Percentiles rank a stretch among this genome's conserved stretches.
Conservation (phyloP, 306 rosid species). For the Glycine latifolia region DNA sequence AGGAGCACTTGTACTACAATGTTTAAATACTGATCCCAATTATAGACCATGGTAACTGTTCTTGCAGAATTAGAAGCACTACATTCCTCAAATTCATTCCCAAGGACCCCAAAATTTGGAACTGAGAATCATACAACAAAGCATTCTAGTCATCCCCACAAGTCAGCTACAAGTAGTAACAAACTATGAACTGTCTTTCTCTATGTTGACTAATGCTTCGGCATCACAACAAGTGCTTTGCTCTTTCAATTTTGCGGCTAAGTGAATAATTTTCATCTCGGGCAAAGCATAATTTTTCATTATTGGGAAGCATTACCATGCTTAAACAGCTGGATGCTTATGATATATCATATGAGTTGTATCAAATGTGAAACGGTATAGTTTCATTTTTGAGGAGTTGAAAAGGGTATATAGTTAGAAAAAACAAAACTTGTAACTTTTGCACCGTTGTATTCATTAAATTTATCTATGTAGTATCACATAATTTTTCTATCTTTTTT, state of each 20-base stretch:
- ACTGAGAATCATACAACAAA: slow-evolving; percentile 40
- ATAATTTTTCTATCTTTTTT: neutral
- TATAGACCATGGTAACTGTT: slow-evolving; percentile 81
- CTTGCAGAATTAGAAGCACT: slow-evolving; percentile 66
- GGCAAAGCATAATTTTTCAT: neutral
- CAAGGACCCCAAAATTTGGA: slow-evolving; percentile 51
- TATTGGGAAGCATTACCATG: slow-evolving; percentile 1
- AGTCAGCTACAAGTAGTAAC: slow-evolving; percentile 43
- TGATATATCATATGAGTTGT: neutral
- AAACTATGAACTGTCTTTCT: slow-evolving; percentile 37
- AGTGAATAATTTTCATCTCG: slow-evolving; percentile 14
- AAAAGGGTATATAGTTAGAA: neutral
- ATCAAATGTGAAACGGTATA: neutral
- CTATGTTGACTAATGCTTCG: slow-evolving; percentile 12
- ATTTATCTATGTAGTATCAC: neutral
- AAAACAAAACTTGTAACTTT: neutral
- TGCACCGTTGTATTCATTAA: neutral
- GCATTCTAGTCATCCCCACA: slow-evolving; percentile 53
- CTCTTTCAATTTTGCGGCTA: slow-evolving; percentile 10
- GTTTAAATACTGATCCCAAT: slow-evolving; percentile 72
- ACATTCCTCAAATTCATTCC: slow-evolving; percentile 52
- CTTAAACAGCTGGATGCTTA: neutral
- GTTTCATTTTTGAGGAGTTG: neutral
- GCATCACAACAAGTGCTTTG: slow-evolving; percentile 6
- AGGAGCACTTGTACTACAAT: slow-evolving; percentile 69